Evolutionary conservation across 441 rosid genomes (phyloP).

Genomic region (Gossypium trilobum): DNA sequence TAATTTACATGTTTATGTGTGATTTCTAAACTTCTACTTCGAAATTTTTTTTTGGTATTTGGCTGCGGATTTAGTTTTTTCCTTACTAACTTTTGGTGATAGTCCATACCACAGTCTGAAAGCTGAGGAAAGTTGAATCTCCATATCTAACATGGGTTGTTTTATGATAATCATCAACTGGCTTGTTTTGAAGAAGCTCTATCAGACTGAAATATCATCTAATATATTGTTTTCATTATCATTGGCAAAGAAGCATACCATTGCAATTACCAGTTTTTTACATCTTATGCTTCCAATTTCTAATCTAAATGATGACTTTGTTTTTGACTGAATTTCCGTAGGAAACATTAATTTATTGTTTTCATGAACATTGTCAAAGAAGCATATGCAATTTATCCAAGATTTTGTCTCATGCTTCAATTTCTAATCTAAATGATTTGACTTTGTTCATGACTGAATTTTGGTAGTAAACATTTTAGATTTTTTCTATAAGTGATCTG

Average conservation of each 20-base stretch:
- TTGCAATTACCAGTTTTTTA: background rate
- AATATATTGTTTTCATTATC: background rate
- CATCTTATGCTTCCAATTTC: background rate
- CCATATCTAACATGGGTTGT: background rate
- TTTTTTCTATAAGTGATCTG: background rate
- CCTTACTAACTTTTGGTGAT: background rate
- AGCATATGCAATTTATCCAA: background rate
- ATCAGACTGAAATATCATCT: background rate
- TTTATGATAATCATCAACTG: background rate
- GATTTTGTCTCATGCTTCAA: background rate
- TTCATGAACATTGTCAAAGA: background rate
- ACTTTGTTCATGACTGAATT: background rate
- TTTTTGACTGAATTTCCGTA: background rate
- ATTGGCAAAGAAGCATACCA: background rate
- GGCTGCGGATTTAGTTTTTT: background rate
- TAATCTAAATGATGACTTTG: background rate
- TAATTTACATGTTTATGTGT: background rate
- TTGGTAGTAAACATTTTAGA: background rate
- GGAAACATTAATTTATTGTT: background rate
- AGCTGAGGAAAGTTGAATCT: background rate
- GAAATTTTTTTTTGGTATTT: background rate
- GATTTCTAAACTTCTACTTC: background rate
- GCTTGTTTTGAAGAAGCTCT: background rate
- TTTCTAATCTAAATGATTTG: background rate
- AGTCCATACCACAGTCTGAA: background rate